Percentiles rank a stretch among this genome's conserved stretches.
Evolutionary conservation across 163 green algal genomes (phyloP).

Genomic region (Scenedesmus sp.): DNA sequence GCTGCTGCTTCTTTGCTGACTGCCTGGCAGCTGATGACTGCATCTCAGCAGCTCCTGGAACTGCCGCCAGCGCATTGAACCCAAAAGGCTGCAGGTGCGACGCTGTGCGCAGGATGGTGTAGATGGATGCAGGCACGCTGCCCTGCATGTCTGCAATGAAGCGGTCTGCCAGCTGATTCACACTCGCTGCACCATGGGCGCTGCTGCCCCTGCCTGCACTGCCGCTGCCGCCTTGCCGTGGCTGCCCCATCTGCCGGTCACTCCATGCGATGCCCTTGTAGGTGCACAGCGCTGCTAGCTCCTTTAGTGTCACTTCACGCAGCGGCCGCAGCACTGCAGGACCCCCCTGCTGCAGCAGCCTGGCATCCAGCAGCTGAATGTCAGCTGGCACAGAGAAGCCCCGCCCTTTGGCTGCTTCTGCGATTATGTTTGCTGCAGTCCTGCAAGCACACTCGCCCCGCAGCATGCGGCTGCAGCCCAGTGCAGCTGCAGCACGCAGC

Average conservation of each 20-base stretch:
- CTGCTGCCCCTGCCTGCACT: slow-evolving; percentile 48
- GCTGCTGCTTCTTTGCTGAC: not conserved
- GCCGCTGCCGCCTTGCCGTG: not conserved
- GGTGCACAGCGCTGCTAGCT: slow-evolving; percentile 48
- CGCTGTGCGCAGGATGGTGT: slow-evolving; percentile 70
- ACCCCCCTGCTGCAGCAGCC: slow-evolving; percentile 38
- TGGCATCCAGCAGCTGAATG: slow-evolving; percentile 62
- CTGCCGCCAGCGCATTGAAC: slow-evolving; percentile 61
- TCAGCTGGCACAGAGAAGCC: slow-evolving; percentile 59
- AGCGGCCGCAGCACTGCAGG: slow-evolving; percentile 66
- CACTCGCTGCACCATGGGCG: not conserved
- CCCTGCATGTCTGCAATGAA: slow-evolving; percentile 71
- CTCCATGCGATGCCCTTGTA: not conserved
- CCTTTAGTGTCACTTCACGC: slow-evolving; percentile 68
- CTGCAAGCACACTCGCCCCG: slow-evolving; percentile 62
- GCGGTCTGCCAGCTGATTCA: slow-evolving; percentile 70
- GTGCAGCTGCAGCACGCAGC: slow-evolving; percentile 35
- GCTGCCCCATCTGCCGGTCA: slow-evolving; percentile 1
- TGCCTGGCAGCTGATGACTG: not conserved
- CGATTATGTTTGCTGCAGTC: slow-evolving; percentile 68
- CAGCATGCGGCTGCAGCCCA: slow-evolving; percentile 65
- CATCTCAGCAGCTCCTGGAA: not conserved
- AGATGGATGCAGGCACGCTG: slow-evolving; percentile 70
- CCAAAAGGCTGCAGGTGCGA: slow-evolving; percentile 69
- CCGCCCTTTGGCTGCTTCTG: slow-evolving; percentile 72